phyloP scores from a whole-genome alignment of 768 basidiomycete species.

The Tulasnella sp. region DNA sequence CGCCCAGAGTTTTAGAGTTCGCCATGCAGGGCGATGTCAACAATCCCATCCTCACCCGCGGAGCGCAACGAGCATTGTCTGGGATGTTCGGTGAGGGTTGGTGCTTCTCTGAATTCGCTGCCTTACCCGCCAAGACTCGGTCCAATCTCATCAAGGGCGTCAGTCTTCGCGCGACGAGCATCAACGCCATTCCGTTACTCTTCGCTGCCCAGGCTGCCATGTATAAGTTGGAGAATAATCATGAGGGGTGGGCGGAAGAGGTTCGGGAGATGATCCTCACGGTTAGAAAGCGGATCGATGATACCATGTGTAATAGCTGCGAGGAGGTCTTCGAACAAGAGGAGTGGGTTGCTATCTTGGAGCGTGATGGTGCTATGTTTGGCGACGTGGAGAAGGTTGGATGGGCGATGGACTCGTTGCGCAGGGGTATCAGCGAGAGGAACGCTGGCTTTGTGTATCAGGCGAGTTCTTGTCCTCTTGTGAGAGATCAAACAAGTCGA shows the following conservation, averaged over 20 bases:
- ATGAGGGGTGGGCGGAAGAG: conserved; percentile 47
- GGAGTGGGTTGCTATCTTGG: conserved; percentile 69
- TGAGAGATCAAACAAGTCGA: no score
- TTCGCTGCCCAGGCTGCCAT: conserved; percentile 54
- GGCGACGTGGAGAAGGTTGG: conserved; percentile 72
- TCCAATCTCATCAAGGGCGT: conserved; percentile 65
- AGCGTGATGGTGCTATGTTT: conserved; percentile 59
- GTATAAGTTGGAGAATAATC: conserved; percentile 42
- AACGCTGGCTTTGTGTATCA: conserved; percentile 68
- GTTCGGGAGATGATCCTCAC: conserved; percentile 55
- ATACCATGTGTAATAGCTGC: conserved; percentile 46
- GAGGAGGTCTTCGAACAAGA: conserved; percentile 52
- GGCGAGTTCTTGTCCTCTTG: conserved; percentile 31
- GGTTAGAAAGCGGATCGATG: conserved; percentile 52
- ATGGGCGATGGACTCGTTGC: conserved; percentile 54
- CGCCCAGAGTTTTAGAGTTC: conserved; percentile 76
- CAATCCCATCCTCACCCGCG: conserved; percentile 56
- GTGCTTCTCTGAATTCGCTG: conserved; percentile 72
- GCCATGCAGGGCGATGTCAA: conserved; percentile 64
- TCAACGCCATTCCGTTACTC: conserved; percentile 57
- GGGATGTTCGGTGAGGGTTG: conserved; percentile 82
- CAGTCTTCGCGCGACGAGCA: conserved; percentile 50
- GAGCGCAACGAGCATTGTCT: conserved; percentile 63
- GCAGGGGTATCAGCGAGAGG: conserved; percentile 50
- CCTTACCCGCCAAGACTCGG: conserved; percentile 50